phyloP scores from a whole-genome alignment of 78 protist species.

The Dictyostelium capitatum region DNA sequence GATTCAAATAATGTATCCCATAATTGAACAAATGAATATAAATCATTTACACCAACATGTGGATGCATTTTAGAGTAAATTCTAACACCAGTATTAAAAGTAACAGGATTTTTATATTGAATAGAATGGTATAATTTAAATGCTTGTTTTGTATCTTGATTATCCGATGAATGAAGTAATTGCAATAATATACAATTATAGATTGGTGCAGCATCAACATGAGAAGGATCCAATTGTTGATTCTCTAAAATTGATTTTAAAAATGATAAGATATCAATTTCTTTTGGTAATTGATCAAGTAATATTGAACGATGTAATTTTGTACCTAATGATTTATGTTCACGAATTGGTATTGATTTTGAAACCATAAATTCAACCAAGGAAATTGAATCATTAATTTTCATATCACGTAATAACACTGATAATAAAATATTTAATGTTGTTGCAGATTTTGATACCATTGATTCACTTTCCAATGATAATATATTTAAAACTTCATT shows the following conservation, averaged over 20 bases:
- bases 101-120: not conserved
- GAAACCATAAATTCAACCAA: not conserved
- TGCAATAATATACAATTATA: not conserved
- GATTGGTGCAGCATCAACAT: not conserved
- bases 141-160: not conserved
- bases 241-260: not conserved
- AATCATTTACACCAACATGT: not conserved
- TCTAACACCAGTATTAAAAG: not conserved
- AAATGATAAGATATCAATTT: not conserved
- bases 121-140: conserved; percentile 2
- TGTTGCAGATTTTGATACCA: not conserved
- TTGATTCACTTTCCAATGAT: not conserved
- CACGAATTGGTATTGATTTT: not conserved
- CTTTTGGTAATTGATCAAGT: not conserved
- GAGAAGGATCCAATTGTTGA: not conserved
- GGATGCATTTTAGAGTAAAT: not conserved
- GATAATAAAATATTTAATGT: not conserved
- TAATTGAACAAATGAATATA: not conserved
- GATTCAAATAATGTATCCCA: conserved; percentile 1
- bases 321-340: not conserved
- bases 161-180: not conserved
- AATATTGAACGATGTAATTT: not conserved
- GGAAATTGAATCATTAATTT: not conserved
- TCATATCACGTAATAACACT: not conserved
- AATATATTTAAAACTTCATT: not conserved